These are phyloP conservation scores for Trichoderma aggressivum DNA, from an alignment of 2,329 filamentous ascomycete species.

Conservation along the genomic window DNA sequence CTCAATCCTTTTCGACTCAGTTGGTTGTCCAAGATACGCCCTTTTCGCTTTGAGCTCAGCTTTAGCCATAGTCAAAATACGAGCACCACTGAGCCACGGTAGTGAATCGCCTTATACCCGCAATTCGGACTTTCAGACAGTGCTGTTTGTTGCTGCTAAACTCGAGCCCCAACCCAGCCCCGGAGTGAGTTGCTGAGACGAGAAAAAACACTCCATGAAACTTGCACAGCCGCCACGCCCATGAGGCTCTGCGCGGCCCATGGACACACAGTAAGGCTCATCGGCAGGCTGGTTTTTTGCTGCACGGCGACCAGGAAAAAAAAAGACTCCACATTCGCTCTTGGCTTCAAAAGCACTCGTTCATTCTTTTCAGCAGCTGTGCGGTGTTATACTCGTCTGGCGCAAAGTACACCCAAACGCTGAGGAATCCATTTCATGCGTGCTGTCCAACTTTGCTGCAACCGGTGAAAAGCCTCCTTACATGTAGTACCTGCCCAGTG, in stretches of 20 bases:
- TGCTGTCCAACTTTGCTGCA: neutral
- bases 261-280: neutral
- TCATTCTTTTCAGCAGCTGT: neutral
- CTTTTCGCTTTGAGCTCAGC: too few species aligned
- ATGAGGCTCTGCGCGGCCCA: slow-evolving; percentile 10
- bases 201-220: neutral
- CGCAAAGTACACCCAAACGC: neutral
- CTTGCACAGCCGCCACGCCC: slow-evolving; percentile 12
- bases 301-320: neutral
- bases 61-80: too few species aligned
- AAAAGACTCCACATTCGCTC: neutral
- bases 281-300: neutral
- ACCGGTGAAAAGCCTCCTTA: neutral
- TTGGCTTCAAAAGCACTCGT: neutral
- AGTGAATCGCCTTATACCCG: neutral
- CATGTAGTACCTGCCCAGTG: neutral
- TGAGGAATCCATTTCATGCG: neutral
- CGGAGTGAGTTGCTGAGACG: too few species aligned
- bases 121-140: neutral
- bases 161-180: too few species aligned
- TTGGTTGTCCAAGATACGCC: neutral
- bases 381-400: neutral
- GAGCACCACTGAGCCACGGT: neutral
- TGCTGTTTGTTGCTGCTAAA: too few species aligned
- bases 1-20: neutral